These are phyloP conservation scores for Pleurotus djamor DNA, from an alignment of 768 basidiomycete genomes.

Conservation along the genomic window DNA sequence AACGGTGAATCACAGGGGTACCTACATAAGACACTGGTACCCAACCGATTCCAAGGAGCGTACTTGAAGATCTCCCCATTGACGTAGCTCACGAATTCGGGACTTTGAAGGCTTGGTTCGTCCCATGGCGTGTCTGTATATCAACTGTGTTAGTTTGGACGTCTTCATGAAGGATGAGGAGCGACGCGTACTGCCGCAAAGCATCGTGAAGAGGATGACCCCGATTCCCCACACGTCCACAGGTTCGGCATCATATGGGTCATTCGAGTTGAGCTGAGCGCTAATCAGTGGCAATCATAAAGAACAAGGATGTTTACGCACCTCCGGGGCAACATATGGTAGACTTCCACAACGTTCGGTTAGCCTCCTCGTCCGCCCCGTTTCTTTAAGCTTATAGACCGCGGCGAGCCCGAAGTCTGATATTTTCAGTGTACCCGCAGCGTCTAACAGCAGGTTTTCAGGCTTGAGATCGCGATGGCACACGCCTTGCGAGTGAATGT, in stretches of 20 bases:
- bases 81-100: conserved; percentile 78
- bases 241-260: conserved; percentile 85
- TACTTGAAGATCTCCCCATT: conserved; percentile 72
- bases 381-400: conserved; percentile 83
- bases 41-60: conserved; percentile 77
- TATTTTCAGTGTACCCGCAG: conserved; percentile 84
- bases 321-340: conserved; percentile 95
- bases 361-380: conserved; percentile 72
- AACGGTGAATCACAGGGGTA: too few relatives aligned
- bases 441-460: conserved; percentile 89
- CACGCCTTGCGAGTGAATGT: conserved; percentile 86
- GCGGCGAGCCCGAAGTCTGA: conserved; percentile 94
- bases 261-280: conserved; percentile 58
- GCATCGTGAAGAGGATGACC: conserved; percentile 88
- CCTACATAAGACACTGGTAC: conserved; percentile 59
- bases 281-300: not conserved
- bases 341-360: conserved; percentile 88
- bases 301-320: conserved; percentile 25
- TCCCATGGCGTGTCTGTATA: conserved; percentile 94
- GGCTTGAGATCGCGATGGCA: conserved; percentile 98
- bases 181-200: conserved; percentile 76
- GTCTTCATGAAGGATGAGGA: not conserved
- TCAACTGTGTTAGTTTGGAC: not conserved
- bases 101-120: conserved; percentile 76
- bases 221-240: conserved; percentile 97